Conservation (phyloP, 1,284 basidiomycete genomes). For the Phenoliferia sp. region DNA sequence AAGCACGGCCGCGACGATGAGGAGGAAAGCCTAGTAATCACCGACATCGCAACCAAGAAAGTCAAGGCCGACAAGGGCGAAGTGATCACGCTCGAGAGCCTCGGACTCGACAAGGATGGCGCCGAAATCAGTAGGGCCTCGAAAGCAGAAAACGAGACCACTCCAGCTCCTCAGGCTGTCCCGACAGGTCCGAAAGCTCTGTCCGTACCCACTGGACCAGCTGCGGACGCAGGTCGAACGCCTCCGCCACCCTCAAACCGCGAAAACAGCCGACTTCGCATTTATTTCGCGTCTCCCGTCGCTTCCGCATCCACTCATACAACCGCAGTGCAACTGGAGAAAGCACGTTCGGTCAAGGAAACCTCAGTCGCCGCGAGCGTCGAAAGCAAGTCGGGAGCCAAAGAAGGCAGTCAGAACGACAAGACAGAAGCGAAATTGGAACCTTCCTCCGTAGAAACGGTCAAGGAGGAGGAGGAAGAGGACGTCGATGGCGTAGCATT, state of each 20-base stretch:
- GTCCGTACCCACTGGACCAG: conserved; percentile 12
- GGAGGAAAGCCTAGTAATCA: background rate
- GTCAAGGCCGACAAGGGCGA: conserved; percentile 11
- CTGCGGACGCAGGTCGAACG: conserved; percentile 1
- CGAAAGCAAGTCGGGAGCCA: conserved; percentile 9
- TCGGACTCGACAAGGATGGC: conserved; percentile 1
- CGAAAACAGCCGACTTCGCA: conserved; percentile 36
- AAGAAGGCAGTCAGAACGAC: background rate
- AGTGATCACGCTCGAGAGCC: background rate
- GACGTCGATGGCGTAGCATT: conserved; percentile 20
- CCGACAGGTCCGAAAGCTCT: background rate
- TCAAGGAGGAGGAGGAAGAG: conserved; percentile 15
- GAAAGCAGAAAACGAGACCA: background rate
- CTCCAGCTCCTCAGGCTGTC: background rate
- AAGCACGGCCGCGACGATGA: conserved; percentile 15
- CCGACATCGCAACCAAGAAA: conserved; percentile 13
- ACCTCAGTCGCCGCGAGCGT: conserved; percentile 5
- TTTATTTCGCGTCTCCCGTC: conserved; percentile 37
- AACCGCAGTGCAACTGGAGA: background rate
- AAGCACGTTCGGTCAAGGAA: background rate
- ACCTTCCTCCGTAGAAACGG: background rate
- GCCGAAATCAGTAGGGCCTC: background rate
- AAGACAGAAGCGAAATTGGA: background rate
- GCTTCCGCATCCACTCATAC: conserved; percentile 12
- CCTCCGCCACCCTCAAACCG: conserved; percentile 22